Base-by-base conservation (phyloP, 495 filamentous ascomycete genomes). In the Penicillium angulare region DNA sequence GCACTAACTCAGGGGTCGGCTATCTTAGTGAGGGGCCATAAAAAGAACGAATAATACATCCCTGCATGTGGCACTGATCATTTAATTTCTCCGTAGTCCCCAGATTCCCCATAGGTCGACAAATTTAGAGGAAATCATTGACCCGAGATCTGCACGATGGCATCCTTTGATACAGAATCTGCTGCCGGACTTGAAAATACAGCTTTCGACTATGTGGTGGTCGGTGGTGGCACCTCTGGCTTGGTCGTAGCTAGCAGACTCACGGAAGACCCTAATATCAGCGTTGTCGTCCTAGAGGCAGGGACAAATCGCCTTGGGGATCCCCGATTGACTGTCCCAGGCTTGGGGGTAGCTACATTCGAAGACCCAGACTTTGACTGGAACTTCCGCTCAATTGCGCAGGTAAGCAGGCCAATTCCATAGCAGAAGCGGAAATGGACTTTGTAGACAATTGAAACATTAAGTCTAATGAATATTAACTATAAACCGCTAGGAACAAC, bases 211-310 rank as follows among this genome's bases (percentile, higher is more conserved):
- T 60, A 53, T 40, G 38, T 60, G 4, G 36, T 60, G 21, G 34
- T 60, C 32, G 56, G 76, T 1, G 77, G 69, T 4, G 79, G 78
- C 0, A 73, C 76, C 2, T 61, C 74, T 24, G 78, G 77, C 9
- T 58, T 80, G 5, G 74, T 73, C 0, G 66, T 80, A 10, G 79
- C 78, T 1, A 67, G 69, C 33, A 61, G 76, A 7, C 59, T 82
- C n/a, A 73, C 73, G 0, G 76, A 79, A 52, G 53, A 76, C 31
- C 55, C 54, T 8, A 50, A 64, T 24, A 59, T 71, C 9, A 52
- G 58, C 0, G 74, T 84, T 9, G 55, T 81, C 2, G 73, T 83
- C 6, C 60, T 84, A 43, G 81, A 84, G 63, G 78, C 77, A 21
- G 81, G 81, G 4, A 61, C 61, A 15, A 69, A 80, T 45, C 70